These are phyloP conservation scores for Talaromyces verruculosus DNA, from an alignment of 2,329 filamentous ascomycete species.

Conservation along the genomic window DNA sequence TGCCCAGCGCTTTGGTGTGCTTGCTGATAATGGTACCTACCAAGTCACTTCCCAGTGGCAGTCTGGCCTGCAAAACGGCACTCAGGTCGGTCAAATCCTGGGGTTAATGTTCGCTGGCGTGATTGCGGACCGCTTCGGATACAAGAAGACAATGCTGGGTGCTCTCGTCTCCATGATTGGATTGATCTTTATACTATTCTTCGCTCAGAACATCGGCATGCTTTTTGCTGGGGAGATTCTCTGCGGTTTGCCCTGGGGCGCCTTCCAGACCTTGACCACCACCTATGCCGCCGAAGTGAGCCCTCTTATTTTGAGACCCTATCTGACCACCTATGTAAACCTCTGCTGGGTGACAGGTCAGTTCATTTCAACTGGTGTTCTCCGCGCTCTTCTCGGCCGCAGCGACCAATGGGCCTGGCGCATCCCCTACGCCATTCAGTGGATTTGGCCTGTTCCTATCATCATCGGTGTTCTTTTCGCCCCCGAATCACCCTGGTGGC, in stretches of 20 bases:
- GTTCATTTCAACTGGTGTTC: constrained; percentile 52
- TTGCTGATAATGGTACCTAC: constrained; percentile 31
- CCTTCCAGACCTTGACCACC: constrained; percentile 55
- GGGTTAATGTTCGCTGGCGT: constrained; percentile 66
- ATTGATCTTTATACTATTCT: constrained; percentile 51
- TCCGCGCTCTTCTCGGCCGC: constrained; percentile 43
- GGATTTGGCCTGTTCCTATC: constrained; percentile 53
- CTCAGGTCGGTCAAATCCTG: constrained; percentile 63
- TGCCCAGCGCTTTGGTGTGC: constrained; percentile 41
- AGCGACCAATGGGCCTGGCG: constrained; percentile 51
- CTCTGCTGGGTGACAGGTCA: constrained; percentile 60
- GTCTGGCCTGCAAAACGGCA: constrained; percentile 52
- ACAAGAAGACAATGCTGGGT: constrained; percentile 45
- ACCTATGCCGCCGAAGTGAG: constrained; percentile 55
- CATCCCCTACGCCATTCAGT: constrained; percentile 55
- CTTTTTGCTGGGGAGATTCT: constrained; percentile 63
- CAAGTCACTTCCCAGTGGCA: constrained; percentile 59
- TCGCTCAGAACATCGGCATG: constrained; percentile 36
- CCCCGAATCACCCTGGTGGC: constrained; percentile 55
- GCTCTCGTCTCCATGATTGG: constrained; percentile 40
- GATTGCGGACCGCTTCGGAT: constrained; percentile 55
- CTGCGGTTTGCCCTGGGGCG: constrained; percentile 59
- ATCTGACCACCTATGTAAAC: constrained; percentile 58
- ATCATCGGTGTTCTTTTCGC: constrained; percentile 46
- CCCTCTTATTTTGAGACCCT: constrained; percentile 49